Conservation (phyloP, 1,284 basidiomycete species). For the Chalciporus piperatoides region DNA sequence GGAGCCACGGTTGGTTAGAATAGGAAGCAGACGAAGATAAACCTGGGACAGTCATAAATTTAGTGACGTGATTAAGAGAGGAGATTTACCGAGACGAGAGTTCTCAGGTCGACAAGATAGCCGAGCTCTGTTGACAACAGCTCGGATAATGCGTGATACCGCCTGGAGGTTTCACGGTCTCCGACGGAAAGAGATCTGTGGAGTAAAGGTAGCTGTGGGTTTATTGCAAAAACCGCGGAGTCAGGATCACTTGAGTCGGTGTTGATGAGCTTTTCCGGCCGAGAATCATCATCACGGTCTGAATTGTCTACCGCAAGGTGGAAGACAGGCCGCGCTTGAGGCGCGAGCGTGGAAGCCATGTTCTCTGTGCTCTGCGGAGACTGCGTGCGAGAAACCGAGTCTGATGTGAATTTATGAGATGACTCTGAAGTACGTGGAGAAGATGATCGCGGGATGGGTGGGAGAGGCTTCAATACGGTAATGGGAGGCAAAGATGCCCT, state of each 20-base stretch:
- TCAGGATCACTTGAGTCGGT: slow-evolving; percentile 8
- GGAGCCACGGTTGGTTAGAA: slow-evolving; percentile 35
- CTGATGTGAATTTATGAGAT: not conserved
- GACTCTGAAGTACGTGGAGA: not conserved
- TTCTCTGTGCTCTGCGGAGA: not conserved
- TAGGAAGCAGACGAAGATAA: slow-evolving; percentile 30
- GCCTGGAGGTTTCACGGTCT: slow-evolving; percentile 42
- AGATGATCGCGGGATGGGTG: slow-evolving; percentile 15
- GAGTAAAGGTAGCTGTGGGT: not conserved
- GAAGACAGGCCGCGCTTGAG: slow-evolving; percentile 33
- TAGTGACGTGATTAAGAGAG: not conserved
- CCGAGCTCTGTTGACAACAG: slow-evolving; percentile 79
- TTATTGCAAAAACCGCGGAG: not conserved
- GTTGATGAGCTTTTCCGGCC: not conserved
- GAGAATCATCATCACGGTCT: slow-evolving; percentile 21
- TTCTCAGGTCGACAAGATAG: slow-evolving; percentile 75
- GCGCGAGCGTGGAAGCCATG: not conserved
- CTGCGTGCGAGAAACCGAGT: not conserved
- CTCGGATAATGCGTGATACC: slow-evolving; percentile 72
- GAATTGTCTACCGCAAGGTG: slow-evolving; percentile 32
- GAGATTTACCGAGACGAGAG: slow-evolving; percentile 64
- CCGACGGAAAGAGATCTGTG: not conserved
- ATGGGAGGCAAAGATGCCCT: slow-evolving; percentile 35
- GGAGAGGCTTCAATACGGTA: slow-evolving; percentile 21
- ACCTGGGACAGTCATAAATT: slow-evolving; percentile 32